Evolutionary conservation across 148 eudicot genomes (phyloP).

Genomic region (Silene conica): DNA sequence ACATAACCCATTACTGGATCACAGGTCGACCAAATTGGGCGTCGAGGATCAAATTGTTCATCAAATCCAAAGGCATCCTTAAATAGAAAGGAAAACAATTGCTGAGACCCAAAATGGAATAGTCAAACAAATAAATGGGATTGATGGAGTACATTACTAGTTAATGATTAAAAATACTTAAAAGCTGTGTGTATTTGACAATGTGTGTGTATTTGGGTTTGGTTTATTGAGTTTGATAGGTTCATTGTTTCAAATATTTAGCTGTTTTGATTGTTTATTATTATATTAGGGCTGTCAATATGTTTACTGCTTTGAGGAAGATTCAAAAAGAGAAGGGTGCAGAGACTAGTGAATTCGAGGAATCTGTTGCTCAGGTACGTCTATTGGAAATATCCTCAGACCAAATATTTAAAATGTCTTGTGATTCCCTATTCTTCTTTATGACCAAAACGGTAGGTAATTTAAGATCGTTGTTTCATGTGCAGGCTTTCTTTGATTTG

Average conservation of each 20-base stretch:
- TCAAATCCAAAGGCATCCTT: too few relatives aligned
- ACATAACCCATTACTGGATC: too few relatives aligned
- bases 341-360: slow-evolving; percentile 67
- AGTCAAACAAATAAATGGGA: too few relatives aligned
- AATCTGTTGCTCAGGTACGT: slow-evolving; percentile 67
- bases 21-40: too few relatives aligned
- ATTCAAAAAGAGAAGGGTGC: slow-evolving; percentile 66
- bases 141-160: too few relatives aligned
- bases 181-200: background rate
- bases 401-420: too few relatives aligned
- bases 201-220: background rate
- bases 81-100: too few relatives aligned
- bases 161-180: too few relatives aligned
- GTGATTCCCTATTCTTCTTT: background rate
- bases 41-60: too few relatives aligned
- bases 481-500: slow-evolving; percentile 72
- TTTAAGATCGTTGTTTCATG: background rate
- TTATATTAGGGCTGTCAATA: slow-evolving; percentile 18
- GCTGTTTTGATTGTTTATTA: background rate
- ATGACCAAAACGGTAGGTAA: too few relatives aligned
- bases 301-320: slow-evolving; percentile 66
- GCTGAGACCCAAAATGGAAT: too few relatives aligned
- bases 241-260: background rate
- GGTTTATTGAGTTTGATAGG: background rate
- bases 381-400: background rate